Evolutionary conservation across 116 monocot species (phyloP).

Genomic region (Thalassia testudinum): DNA sequence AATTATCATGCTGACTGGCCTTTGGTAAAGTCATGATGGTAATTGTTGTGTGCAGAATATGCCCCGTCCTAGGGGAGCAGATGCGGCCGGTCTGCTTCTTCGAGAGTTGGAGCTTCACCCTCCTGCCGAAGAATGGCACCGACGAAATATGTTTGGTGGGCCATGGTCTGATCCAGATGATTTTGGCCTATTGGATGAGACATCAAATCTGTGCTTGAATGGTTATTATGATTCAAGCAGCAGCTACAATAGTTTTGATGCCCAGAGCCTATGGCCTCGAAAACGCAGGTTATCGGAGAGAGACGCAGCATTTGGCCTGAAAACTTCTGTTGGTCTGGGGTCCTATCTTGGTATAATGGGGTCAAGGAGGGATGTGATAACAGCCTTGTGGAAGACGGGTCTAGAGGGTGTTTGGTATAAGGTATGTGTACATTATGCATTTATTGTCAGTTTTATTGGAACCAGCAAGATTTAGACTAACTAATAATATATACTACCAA

Average conservation of each 20-base stretch:
- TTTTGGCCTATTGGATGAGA: constrained; percentile 47
- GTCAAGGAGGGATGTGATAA: constrained; percentile 88
- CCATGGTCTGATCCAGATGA: constrained; percentile 91
- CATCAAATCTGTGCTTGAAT: constrained; percentile 17
- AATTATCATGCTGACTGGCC: no score
- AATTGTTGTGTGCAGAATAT: constrained; percentile 49
- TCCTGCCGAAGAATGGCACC: constrained; percentile 96
- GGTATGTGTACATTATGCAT: constrained; percentile 17
- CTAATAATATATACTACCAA: no score
- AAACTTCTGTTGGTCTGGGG: constrained; percentile 83
- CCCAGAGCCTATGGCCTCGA: constrained; percentile 72
- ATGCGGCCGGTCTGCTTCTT: constrained; percentile 87
- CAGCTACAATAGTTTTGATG: constrained; percentile 14
- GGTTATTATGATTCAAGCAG: neutral
- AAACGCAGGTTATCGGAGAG: constrained; percentile 88
- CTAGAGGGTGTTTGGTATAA: constrained; percentile 94
- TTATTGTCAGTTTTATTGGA: neutral
- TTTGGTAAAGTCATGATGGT: no score
- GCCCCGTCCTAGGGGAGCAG: constrained; percentile 94
- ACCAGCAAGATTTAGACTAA: no score
- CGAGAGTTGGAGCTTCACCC: constrained; percentile 93
- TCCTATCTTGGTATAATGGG: constrained; percentile 97
- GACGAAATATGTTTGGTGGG: constrained; percentile 98
- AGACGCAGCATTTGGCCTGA: constrained; percentile 97
- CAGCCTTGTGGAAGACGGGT: constrained; percentile 85